A percentile compares a stretch with the other conserved stretches of the same genome.
phyloP scores from a whole-genome alignment of 73 alveolate genomes.

The Paramecium bursaria region DNA sequence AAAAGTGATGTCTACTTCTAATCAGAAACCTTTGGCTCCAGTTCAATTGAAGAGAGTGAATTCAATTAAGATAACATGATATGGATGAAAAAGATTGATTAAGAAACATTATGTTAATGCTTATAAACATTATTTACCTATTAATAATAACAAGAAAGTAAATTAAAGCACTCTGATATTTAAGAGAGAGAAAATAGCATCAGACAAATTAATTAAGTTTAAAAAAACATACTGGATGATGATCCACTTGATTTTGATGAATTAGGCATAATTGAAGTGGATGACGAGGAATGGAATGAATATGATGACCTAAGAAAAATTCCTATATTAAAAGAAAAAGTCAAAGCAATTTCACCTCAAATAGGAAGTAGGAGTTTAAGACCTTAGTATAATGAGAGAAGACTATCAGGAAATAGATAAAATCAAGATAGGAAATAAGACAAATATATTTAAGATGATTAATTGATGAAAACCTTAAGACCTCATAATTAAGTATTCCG shows the following conservation, averaged over 20 bases:
- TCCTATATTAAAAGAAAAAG: conserved; percentile 65
- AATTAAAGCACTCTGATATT: conserved; percentile 35
- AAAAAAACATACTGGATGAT: conserved; percentile 48
- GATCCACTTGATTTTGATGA: conserved; percentile 69
- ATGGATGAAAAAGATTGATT: conserved; percentile 18
- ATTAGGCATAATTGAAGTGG: conserved; percentile 68
- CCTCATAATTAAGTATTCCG: conserved; percentile 61
- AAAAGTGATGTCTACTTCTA: background rate
- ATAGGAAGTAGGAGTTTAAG: conserved; percentile 31
- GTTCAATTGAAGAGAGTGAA: conserved; percentile 41
- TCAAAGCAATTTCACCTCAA: conserved; percentile 61
- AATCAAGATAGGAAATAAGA: background rate
- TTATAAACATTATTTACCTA: conserved; percentile 31
- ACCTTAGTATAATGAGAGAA: conserved; percentile 1
- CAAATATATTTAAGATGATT: conserved; percentile 32
- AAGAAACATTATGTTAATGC: background rate
- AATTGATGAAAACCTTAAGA: conserved; percentile 22
- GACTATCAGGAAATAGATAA: conserved; percentile 25
- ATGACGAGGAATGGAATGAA: conserved; percentile 73
- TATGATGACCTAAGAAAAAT: conserved; percentile 68
- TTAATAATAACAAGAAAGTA: conserved; percentile 38
- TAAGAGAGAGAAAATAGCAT: conserved; percentile 33
- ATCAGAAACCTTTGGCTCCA: conserved; percentile 26
- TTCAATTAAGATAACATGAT: conserved; percentile 33
- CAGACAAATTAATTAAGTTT: conserved; percentile 8